Evolutionary conservation across 371 early-diverging fungal genomes (phyloP).

Genomic region (Mortierella sp.): DNA sequence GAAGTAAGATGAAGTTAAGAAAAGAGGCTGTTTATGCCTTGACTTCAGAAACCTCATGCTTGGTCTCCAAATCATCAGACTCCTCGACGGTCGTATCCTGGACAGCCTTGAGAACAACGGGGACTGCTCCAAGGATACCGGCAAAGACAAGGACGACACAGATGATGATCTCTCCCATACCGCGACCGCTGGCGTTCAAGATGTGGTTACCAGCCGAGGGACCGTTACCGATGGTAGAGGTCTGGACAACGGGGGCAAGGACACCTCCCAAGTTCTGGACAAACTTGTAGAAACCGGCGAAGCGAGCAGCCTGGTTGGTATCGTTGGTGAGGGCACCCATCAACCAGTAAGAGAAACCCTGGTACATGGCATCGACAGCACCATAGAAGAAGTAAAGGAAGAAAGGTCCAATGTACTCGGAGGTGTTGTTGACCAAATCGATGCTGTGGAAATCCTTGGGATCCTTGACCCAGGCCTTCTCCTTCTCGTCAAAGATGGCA

Average conservation of each 20-base stretch:
- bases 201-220: not conserved
- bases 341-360: constrained; percentile 76
- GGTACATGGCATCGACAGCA: constrained; percentile 69
- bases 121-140: not conserved
- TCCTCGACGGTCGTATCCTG: not conserved
- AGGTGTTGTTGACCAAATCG: constrained; percentile 40
- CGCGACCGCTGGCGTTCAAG: not conserved
- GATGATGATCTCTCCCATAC: not conserved
- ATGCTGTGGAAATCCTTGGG: constrained; percentile 26
- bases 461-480: constrained; percentile 23
- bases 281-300: constrained; percentile 56
- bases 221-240: constrained; percentile 5
- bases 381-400: constrained; percentile 72
- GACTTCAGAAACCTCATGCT: not conserved
- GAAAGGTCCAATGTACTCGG: constrained; percentile 59
- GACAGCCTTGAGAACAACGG: constrained; percentile 1
- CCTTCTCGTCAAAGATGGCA: not conserved
- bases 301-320: constrained; percentile 68
- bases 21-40: not conserved
- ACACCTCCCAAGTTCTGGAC: constrained; percentile 7
- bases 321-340: constrained; percentile 80
- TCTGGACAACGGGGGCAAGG: not conserved
- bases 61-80: not conserved
- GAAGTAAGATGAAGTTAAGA: not conserved
- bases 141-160: not conserved